Base-by-base conservation (phyloP, 2,329 filamentous ascomycete genomes). In the Aspergillus spinulosporus region DNA sequence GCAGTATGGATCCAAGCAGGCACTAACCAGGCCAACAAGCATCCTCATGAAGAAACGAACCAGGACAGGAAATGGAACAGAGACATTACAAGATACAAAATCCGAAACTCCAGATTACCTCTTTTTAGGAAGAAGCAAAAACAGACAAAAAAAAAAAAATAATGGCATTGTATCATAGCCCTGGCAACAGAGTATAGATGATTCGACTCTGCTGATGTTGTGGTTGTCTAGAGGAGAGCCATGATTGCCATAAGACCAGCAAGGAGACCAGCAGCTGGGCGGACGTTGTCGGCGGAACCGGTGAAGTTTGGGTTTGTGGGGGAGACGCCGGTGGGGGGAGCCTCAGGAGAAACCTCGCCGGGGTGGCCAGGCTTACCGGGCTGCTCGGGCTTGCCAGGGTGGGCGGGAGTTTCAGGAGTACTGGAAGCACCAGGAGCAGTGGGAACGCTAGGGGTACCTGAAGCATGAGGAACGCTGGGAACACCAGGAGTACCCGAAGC, bases 241-340 rank as follows among this genome's bases (percentile, higher is more conserved):
- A 74, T 72, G 58, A 73, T 46, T 43, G 66, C 73, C 56, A 74
- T 65, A 52, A 73, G 59, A 63, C 67, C 74, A 54, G 68, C 71
- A 59, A 74, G 62, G 59, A 76, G 60, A 52, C 72, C 72, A 53
- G 62, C 70, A 55, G 68, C 64, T 43, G 72, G 72, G 67, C 73
- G 67, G 59, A 69, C 62, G 59, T 54, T 65, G 50, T 66, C 64
- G 55, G 71, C 73, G 61, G 71, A 72, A 61, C 72, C 73, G 42
- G 66, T 71, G 67, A 67, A 72, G 42, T 61, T 26, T 21, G 58
- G 58, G 1, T 15, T 36, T 21, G 52, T 46, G 8, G 56, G 55
- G 15, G 57, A 54, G 15, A 46, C 52, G 4, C 54, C 54, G 40
- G 56, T 40, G 34, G 61, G 54, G 14, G 53, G 47, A 21, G 29